Base-by-base conservation (phyloP, 208 protist species). In the Wallacemonas sp. region DNA sequence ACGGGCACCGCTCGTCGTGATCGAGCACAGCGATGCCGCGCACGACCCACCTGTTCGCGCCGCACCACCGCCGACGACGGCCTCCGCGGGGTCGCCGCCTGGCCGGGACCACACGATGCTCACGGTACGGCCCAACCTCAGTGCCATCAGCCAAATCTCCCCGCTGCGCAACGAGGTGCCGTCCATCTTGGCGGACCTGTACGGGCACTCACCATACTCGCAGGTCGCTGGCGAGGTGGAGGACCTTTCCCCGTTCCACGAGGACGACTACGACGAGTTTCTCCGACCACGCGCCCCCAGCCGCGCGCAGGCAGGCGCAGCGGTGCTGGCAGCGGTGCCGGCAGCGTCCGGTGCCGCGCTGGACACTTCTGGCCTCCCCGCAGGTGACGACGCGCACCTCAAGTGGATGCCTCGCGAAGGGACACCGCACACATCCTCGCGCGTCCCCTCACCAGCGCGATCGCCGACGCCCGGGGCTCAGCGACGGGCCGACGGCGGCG, bases 131-230 rank as follows among this genome's bases (percentile, higher is more conserved):
- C 31, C 69, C 0, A 79, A 84, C 26, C 65, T 84, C 20, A 88
- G 75, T 33, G 62, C 61, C 36, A 79, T 88, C 63, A 88, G 78
- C 49, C 52, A 74, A 31, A 80, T 84, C 33, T 61, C 50, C 18
- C 72, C 72, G 2, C 55, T 68, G 25, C 69, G 72, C n/a, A 76
- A 67, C 16, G 79, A 85, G 26, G 63, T 65, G 18, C 41, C 70
- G 14, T 85, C 79, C 7, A 54, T 81, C 12, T 39, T 85, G 0
- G 68, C 45, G 12, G 79, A 80, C 2, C 59, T 79, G 20, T 84
- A 79, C 66, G 63, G 66, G 7, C 52, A 59, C 5, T 59, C 52
- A 1, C 52, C 52, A 12, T 59, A 59, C 22, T 59, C 52, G 4
- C 42, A 52, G 18, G 26, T 32, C 3, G 7, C 57, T 14, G 38